These are phyloP conservation scores for Coemansia sp. DNA, from an alignment of 192 early-diverging fungal species.

Conservation along the genomic window DNA sequence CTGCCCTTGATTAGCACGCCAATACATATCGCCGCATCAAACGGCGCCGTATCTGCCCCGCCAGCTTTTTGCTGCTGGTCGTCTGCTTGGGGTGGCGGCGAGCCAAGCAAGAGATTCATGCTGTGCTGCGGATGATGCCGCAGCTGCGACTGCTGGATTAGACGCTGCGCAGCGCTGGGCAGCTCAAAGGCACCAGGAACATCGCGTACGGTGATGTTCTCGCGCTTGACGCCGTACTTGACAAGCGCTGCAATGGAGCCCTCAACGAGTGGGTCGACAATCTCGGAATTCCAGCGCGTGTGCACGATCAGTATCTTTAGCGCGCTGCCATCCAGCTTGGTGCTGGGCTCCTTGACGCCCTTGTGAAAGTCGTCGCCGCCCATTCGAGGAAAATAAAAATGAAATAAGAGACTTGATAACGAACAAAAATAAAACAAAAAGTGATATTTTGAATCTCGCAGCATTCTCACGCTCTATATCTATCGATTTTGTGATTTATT, in stretches of 20 bases:
- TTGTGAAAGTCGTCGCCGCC: conserved; percentile 69
- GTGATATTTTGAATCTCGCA: no score
- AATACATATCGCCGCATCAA: conserved; percentile 92
- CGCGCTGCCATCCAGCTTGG: conserved; percentile 63
- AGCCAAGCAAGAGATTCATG: no score
- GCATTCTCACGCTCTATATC: no score
- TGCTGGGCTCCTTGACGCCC: conserved; percentile 64
- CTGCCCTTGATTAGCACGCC: conserved; percentile 99
- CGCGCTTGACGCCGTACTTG: conserved; percentile 65
- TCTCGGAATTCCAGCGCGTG: conserved; percentile 91
- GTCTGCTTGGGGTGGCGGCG: no score
- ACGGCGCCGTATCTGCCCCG: no score
- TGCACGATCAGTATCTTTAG: conserved; percentile 84
- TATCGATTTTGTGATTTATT: background rate
- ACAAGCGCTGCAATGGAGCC: conserved; percentile 72
- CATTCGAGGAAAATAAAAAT: conserved; percentile 6
- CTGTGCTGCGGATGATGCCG: no score
- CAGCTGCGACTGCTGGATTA: conserved; percentile 75
- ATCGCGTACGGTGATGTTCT: conserved; percentile 75
- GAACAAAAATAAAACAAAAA: background rate
- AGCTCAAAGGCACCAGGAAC: conserved; percentile 97
- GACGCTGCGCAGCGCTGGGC: conserved; percentile 82
- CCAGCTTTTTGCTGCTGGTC: no score
- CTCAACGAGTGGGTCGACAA: conserved; percentile 84
- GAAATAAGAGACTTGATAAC: background rate